Evolutionary conservation across 495 filamentous ascomycete genomes (phyloP).

Genomic region (Penicillium verhagenii): DNA sequence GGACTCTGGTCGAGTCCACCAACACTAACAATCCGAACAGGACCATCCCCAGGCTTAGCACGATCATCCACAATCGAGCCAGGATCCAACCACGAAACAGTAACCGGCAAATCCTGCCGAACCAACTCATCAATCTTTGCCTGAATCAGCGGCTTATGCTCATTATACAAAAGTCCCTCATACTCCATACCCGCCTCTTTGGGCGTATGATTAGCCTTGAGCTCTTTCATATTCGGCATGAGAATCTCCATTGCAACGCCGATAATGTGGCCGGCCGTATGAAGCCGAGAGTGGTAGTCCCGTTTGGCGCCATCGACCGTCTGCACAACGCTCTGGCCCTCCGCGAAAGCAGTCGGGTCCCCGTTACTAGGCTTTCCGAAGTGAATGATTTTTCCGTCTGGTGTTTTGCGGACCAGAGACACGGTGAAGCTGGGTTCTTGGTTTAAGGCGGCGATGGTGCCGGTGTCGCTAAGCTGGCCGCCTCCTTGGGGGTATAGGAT

Average conservation of each 20-base stretch:
- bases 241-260: conserved; percentile 56
- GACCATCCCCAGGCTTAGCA: conserved; percentile 39
- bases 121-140: conserved; percentile 54
- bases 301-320: conserved; percentile 54
- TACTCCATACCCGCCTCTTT: conserved; percentile 60
- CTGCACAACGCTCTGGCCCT: conserved; percentile 47
- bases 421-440: conserved; percentile 44
- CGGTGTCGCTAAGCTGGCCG: conserved; percentile 62
- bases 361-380: conserved; percentile 48
- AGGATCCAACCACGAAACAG: conserved; percentile 48
- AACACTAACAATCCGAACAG: conserved; percentile 50
- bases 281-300: conserved; percentile 56
- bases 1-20: conserved; percentile 59
- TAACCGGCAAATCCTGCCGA: conserved; percentile 47
- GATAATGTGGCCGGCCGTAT: conserved; percentile 65
- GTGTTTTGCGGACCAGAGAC: conserved; percentile 45
- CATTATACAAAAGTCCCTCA: conserved; percentile 56
- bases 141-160: conserved; percentile 58
- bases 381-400: conserved; percentile 54
- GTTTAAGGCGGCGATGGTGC: conserved; percentile 40
- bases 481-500: conserved; percentile 68
- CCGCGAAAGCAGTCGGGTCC: conserved; percentile 20
- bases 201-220: conserved; percentile 63
- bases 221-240: conserved; percentile 52
- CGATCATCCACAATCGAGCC: conserved; percentile 40